Conservation (phyloP, 2,329 filamentous ascomycete species). For the Pochonia chlamydosporia region DNA sequence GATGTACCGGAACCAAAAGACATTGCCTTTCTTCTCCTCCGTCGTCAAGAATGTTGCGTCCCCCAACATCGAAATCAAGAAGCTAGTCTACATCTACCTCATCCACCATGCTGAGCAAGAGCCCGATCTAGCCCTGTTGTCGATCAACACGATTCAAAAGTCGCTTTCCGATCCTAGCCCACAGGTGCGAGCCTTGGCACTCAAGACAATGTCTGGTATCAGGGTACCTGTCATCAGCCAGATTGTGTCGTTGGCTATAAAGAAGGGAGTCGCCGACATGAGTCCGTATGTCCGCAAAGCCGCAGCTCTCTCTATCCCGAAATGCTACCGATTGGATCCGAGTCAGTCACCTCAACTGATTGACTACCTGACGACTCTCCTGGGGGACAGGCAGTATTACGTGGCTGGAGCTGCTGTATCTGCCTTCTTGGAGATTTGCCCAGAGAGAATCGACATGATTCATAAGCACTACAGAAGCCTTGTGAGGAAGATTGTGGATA, state of each 20-base stretch:
- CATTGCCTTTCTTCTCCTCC: slow-evolving; percentile 90
- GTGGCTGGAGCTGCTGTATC: slow-evolving; percentile 91
- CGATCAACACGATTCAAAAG: slow-evolving; percentile 98
- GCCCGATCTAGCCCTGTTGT: slow-evolving; percentile 88
- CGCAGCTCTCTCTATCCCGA: slow-evolving; percentile 88
- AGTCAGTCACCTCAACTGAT: slow-evolving; percentile 77
- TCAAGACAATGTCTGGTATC: slow-evolving; percentile 96
- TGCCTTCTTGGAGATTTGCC: slow-evolving; percentile 84
- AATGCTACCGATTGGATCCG: slow-evolving; percentile 89
- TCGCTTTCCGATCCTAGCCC: slow-evolving; percentile 90
- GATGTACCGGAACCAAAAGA: slow-evolving; percentile 89
- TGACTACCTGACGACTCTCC: slow-evolving; percentile 70
- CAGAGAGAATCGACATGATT: slow-evolving; percentile 79
- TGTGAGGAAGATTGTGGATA: slow-evolving; percentile 88
- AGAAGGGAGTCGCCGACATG: slow-evolving; percentile 90
- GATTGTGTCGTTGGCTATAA: slow-evolving; percentile 93
- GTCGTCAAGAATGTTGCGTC: slow-evolving; percentile 97
- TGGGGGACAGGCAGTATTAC: slow-evolving; percentile 91
- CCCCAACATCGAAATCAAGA: slow-evolving; percentile 90
- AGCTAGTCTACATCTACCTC: slow-evolving; percentile 97
- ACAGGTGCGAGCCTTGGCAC: slow-evolving; percentile 81
- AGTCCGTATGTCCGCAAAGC: slow-evolving; percentile 89
- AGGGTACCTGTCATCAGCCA: slow-evolving; percentile 96
- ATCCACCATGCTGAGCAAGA: slow-evolving; percentile 95
- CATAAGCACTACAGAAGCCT: slow-evolving; percentile 84